phyloP scores from a whole-genome alignment of 2,329 filamentous ascomycete genomes.

The Teratosphaeria gauchensis region DNA sequence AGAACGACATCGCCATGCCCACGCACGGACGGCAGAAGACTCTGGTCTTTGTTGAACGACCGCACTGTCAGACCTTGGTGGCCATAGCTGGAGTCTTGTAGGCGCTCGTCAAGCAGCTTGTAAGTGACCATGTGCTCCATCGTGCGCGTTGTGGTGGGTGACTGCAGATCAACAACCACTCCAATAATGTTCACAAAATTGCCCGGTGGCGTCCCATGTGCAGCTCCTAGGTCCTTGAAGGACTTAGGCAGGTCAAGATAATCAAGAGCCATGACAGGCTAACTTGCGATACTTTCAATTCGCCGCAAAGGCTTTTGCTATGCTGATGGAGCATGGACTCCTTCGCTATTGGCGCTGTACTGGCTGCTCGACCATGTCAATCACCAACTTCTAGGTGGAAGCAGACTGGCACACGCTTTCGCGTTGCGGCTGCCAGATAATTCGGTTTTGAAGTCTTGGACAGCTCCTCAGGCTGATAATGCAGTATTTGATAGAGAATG shows the following conservation, averaged over 20 bases:
- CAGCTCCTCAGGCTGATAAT: too few relatives aligned
- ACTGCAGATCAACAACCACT: constrained; percentile 56
- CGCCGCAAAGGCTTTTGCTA: neutral
- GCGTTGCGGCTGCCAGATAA: neutral
- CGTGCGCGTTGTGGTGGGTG: constrained; percentile 42
- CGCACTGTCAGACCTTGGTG: constrained; percentile 34
- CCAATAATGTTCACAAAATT: constrained; percentile 54
- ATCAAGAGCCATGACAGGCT: neutral
- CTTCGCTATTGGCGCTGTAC: too few relatives aligned
- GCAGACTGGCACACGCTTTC: too few relatives aligned
- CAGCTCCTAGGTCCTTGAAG: constrained; percentile 18
- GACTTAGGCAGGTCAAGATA: constrained; percentile 10
- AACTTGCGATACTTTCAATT: neutral
- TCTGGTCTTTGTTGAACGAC: constrained; percentile 47
- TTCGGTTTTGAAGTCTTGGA: too few relatives aligned
- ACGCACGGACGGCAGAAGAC: constrained; percentile 30
- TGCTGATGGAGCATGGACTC: neutral
- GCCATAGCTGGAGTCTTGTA: constrained; percentile 8
- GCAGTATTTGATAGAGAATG: neutral
- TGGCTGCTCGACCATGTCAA: neutral
- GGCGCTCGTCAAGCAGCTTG: constrained; percentile 28
- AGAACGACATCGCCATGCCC: constrained; percentile 54
- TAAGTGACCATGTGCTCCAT: constrained; percentile 26
- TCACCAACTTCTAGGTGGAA: neutral
- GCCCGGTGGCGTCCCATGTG: constrained; percentile 6